phyloP scores from a whole-genome alignment of 208 protist species.

The Endotrypanum monterogeii region DNA sequence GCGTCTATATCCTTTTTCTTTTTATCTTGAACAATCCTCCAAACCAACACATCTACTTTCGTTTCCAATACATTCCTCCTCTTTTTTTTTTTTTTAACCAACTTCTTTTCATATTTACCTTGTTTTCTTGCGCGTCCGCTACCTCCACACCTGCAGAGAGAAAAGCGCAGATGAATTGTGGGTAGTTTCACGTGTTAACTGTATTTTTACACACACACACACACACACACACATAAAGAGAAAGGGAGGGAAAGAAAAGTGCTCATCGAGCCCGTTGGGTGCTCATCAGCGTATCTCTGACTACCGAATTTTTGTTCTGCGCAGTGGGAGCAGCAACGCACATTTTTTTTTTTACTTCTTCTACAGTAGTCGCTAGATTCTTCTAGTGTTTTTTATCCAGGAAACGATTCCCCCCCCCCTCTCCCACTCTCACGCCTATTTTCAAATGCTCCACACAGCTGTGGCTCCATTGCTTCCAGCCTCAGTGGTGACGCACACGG shows the following conservation, averaged over 20 bases:
- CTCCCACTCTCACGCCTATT: background rate
- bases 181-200: background rate
- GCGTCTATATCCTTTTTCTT: too few relatives aligned
- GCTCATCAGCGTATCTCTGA: background rate
- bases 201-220: background rate
- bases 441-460: slow-evolving; percentile 42
- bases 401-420: too few relatives aligned
- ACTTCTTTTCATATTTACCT: background rate
- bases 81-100: background rate
- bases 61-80: background rate
- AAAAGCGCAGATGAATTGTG: background rate
- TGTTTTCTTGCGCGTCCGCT: background rate
- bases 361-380: background rate
- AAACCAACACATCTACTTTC: background rate
- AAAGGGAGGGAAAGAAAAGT: too few relatives aligned
- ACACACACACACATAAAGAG: too few relatives aligned
- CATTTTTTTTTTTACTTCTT: background rate
- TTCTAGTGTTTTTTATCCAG: background rate
- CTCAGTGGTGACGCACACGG: slow-evolving; percentile 71
- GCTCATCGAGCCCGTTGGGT: background rate
- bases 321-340: background rate
- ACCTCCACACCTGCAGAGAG: background rate
- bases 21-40: too few relatives aligned
- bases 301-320: too few relatives aligned
- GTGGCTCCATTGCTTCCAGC: slow-evolving; percentile 73